A percentile compares a stretch with the other conserved stretches of the same genome.
Evolutionary conservation across 768 basidiomycete species (phyloP).

Genomic region (Collybia sordida): DNA sequence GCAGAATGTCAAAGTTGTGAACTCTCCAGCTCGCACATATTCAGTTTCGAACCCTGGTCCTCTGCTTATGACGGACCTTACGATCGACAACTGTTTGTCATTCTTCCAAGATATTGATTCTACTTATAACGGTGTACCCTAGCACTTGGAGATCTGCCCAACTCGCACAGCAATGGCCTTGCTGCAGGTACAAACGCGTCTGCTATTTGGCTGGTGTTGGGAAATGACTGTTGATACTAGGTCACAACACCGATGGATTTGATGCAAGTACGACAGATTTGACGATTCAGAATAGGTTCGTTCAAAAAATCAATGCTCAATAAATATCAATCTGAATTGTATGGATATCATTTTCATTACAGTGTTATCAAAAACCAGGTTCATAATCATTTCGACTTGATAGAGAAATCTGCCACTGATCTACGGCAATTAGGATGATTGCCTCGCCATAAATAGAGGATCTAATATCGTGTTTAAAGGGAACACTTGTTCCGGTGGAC

Average conservation of each 20-base stretch:
- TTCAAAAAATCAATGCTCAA: background rate
- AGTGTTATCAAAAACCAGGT: slow-evolving; percentile 36
- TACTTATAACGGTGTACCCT: slow-evolving; percentile 3
- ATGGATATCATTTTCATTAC: background rate
- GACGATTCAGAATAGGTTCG: slow-evolving; percentile 41
- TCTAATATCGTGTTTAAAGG: slow-evolving; percentile 45
- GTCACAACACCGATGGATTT: slow-evolving; percentile 53
- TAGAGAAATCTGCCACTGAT: background rate
- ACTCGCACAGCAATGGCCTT: slow-evolving; percentile 45
- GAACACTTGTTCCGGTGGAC: slow-evolving; percentile 58
- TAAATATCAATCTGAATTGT: background rate
- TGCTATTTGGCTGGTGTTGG: background rate
- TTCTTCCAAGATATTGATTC: background rate
- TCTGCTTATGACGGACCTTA: slow-evolving; percentile 42
- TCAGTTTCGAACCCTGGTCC: slow-evolving; percentile 39
- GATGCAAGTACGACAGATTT: slow-evolving; percentile 37
- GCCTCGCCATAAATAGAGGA: slow-evolving; percentile 51
- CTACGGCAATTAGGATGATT: slow-evolving; percentile 47
- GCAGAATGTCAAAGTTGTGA: slow-evolving; percentile 40
- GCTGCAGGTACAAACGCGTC: slow-evolving; percentile 33
- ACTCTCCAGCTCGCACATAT: slow-evolving; percentile 38
- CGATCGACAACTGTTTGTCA: slow-evolving; percentile 55
- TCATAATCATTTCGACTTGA: slow-evolving; percentile 6
- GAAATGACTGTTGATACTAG: slow-evolving; percentile 14
- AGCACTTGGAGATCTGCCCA: slow-evolving; percentile 55